These are phyloP conservation scores for Ophiostoma triangulosporum DNA, from an alignment of 2,329 filamentous ascomycete genomes.

Conservation along the genomic window DNA sequence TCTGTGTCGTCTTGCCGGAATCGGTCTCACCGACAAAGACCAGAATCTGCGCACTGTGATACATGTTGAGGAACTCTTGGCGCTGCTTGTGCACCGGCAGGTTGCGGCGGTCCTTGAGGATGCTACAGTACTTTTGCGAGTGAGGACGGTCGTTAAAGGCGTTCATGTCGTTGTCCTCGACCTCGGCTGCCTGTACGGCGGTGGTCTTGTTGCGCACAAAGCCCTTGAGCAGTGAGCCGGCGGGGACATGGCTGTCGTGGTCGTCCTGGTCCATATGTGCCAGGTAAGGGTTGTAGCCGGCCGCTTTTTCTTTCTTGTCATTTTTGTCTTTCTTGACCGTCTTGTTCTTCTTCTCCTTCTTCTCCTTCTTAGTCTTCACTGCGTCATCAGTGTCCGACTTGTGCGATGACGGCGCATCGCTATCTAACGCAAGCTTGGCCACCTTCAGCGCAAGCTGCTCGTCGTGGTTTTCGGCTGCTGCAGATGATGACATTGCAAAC, in stretches of 20 bases:
- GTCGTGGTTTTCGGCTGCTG: too few relatives aligned
- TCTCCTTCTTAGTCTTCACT: background rate
- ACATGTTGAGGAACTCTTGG: constrained; percentile 86
- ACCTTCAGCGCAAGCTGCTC: constrained; percentile 10
- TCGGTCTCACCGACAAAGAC: constrained; percentile 98
- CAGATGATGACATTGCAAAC: too few relatives aligned
- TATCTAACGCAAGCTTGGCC: constrained; percentile 6
- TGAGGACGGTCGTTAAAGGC: constrained; percentile 71
- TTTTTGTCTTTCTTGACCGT: background rate
- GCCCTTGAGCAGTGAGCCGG: constrained; percentile 32
- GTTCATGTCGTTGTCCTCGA: constrained; percentile 71
- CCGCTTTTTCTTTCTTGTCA: constrained; percentile 2
- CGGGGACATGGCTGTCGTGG: constrained; percentile 9
- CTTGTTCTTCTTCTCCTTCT: constrained; percentile 2
- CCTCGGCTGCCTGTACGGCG: constrained; percentile 53
- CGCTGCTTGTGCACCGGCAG: constrained; percentile 88
- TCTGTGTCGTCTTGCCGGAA: constrained; percentile 98
- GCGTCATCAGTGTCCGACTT: background rate
- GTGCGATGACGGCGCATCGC: constrained; percentile 5
- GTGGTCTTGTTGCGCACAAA: constrained; percentile 74
- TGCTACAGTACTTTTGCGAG: constrained; percentile 77
- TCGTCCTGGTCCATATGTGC: constrained; percentile 56
- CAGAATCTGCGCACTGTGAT: constrained; percentile 87
- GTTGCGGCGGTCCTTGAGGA: constrained; percentile 69
- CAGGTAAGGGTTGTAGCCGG: constrained; percentile 67